A percentile compares a stretch with the other conserved stretches of the same genome.
Evolutionary conservation across 1,284 basidiomycete genomes (phyloP).

Genomic region (Mycena citricolor): DNA sequence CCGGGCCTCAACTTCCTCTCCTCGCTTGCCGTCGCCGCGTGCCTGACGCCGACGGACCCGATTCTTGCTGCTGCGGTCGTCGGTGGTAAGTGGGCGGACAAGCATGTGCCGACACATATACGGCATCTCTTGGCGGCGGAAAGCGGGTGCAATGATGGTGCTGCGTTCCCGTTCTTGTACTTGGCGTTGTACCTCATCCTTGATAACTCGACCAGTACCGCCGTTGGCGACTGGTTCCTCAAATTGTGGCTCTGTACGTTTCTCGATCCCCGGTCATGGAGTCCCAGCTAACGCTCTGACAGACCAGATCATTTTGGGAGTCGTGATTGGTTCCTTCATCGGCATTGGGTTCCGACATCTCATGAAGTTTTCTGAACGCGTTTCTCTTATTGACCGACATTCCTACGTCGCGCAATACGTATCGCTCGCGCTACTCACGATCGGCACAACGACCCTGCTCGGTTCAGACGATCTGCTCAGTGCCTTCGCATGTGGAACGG

Average conservation of each 20-base stretch:
- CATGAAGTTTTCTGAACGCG: conserved; percentile 93
- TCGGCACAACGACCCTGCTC: conserved; percentile 81
- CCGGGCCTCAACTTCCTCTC: conserved; percentile 87
- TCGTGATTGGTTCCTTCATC: conserved; percentile 76
- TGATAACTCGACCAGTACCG: conserved; percentile 58
- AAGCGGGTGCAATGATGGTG: conserved; percentile 92
- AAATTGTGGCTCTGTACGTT: conserved; percentile 79
- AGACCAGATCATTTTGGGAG: conserved; percentile 86
- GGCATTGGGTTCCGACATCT: conserved; percentile 87
- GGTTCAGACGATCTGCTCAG: conserved; percentile 95
- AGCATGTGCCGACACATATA: conserved; percentile 95
- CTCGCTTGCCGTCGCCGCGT: conserved; percentile 87
- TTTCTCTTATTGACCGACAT: conserved; percentile 92
- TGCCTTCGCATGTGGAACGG: conserved; percentile 92
- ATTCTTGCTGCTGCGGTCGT: conserved; percentile 89
- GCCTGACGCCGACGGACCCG: conserved; percentile 96
- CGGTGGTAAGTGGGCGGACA: conserved; percentile 97
- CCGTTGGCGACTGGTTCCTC: conserved; percentile 82
- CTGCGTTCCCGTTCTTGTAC: conserved; percentile 95
- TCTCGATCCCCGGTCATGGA: conserved; percentile 3
- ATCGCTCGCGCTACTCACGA: conserved; percentile 77
- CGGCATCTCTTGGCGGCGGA: conserved; percentile 88
- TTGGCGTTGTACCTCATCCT: conserved; percentile 89
- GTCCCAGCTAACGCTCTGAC: too few species aligned
- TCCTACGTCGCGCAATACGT: conserved; percentile 84